Conservation (phyloP, 164 flowering plant genomes). For the Aristolochia californica region DNA sequence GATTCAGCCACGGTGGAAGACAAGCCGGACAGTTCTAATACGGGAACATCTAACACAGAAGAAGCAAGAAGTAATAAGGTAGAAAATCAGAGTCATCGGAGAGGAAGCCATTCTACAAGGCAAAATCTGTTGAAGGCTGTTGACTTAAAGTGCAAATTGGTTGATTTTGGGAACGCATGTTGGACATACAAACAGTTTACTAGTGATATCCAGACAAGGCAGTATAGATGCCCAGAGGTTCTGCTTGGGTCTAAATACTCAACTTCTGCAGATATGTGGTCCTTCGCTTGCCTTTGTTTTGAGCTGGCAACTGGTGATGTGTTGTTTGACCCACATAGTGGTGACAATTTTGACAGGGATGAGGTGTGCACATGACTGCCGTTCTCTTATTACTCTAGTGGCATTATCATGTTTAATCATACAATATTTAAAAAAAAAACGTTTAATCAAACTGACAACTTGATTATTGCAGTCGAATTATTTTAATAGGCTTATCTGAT, state of each 20-base stretch:
- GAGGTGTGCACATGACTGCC: conserved; percentile 41
- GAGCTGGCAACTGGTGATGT: conserved; percentile 95
- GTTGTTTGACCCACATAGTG: conserved; percentile 89
- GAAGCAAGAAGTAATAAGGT: conserved; percentile 21
- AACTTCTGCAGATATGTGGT: conserved; percentile 86
- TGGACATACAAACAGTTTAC: conserved; percentile 90
- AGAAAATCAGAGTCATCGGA: conserved; percentile 28
- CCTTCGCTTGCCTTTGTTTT: conserved; percentile 91
- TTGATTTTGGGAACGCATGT: conserved; percentile 96
- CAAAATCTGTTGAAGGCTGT: conserved; percentile 53
- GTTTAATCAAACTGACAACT: too few relatives aligned
- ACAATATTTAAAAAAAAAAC: too few relatives aligned
- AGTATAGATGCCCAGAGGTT: conserved; percentile 71
- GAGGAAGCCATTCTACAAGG: conserved; percentile 54
- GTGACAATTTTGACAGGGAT: conserved; percentile 84
- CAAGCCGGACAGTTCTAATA: conserved; percentile 17
- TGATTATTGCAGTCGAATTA: too few relatives aligned
- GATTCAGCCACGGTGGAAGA: conserved; percentile 20
- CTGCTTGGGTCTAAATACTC: conserved; percentile 84
- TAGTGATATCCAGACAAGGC: conserved; percentile 78
- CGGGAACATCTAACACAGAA: conserved; percentile 14
- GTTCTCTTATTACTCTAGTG: background rate
- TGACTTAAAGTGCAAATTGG: conserved; percentile 72
- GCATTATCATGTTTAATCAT: too few relatives aligned
- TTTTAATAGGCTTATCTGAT: too few relatives aligned